A percentile compares a stretch with the other conserved stretches of the same genome.
These are phyloP conservation scores for Apophysomyces trapeziformis DNA, from an alignment of 371 early-diverging fungal species.

Conservation along the genomic window DNA sequence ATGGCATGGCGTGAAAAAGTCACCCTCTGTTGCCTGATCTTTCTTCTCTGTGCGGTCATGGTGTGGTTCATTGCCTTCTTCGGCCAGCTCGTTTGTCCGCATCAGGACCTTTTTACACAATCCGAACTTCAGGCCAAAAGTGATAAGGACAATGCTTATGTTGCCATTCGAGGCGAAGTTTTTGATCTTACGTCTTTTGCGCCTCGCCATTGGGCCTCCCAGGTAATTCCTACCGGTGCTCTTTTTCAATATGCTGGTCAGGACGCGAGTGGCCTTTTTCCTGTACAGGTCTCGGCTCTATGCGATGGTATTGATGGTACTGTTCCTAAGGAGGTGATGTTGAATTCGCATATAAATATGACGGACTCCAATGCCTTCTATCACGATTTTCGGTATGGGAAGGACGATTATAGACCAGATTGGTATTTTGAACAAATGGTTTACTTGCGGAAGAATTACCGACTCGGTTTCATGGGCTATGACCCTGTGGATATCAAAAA, in stretches of 20 bases:
- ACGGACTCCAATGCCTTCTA: conserved; percentile 43
- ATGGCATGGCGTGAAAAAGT: conserved; percentile 96
- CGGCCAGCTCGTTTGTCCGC: conserved; percentile 86
- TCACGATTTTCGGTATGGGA: conserved; percentile 33
- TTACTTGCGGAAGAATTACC: conserved; percentile 29
- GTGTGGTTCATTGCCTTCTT: conserved; percentile 88
- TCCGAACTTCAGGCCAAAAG: conserved; percentile 53
- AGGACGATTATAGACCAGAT: conserved; percentile 36
- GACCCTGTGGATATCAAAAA: conserved; percentile 29
- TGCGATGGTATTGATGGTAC: conserved; percentile 47
- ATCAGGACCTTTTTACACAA: conserved; percentile 68
- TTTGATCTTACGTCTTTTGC: conserved; percentile 74
- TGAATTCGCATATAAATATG: conserved; percentile 47
- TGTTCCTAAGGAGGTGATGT: conserved; percentile 39
- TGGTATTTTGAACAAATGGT: conserved; percentile 43
- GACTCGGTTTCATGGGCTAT: conserved; percentile 50
- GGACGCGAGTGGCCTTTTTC: conserved; percentile 74
- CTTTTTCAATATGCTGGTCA: conserved; percentile 68
- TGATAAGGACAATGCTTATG: conserved; percentile 52
- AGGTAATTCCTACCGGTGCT: conserved; percentile 45
- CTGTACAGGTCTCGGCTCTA: conserved; percentile 72
- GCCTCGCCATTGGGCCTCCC: conserved; percentile 58
- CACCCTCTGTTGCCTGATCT: conserved; percentile 81
- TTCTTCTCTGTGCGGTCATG: conserved; percentile 71
- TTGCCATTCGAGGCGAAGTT: conserved; percentile 75